Evolutionary conservation across 305 asterid species (phyloP).

Genomic region (Rubia balearica): DNA sequence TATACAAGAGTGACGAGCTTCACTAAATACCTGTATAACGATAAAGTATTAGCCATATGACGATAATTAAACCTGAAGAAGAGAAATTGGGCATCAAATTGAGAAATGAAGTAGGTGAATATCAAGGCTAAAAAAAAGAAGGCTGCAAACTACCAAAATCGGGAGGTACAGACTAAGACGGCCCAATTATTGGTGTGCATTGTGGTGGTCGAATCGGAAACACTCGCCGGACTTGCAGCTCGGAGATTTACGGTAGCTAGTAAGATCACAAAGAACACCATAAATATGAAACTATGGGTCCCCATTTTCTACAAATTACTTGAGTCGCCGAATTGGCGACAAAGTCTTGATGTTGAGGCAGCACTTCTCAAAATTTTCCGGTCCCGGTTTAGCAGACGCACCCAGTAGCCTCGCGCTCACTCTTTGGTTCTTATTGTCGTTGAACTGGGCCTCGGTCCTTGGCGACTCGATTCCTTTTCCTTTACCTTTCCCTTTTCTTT

Average conservation of each 20-base stretch:
- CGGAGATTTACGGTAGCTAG: neutral
- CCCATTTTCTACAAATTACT: slow-evolving; percentile 5
- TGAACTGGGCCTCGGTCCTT: neutral
- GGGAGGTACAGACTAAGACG: slow-evolving; percentile 90
- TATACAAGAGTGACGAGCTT: neutral
- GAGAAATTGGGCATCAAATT: neutral
- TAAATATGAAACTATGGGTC: neutral
- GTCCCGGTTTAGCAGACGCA: neutral
- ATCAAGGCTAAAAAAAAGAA: too few species aligned
- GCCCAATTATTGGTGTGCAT: slow-evolving; percentile 98
- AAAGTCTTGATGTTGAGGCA: neutral
- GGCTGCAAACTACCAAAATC: slow-evolving; percentile 57
- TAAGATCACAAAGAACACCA: neutral
- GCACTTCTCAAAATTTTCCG: neutral
- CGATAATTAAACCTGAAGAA: slow-evolving; percentile 83
- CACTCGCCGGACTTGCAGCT: slow-evolving; percentile 1
- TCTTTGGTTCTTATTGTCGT: neutral
- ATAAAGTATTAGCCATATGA: slow-evolving; percentile 93
- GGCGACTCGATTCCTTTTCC: too few species aligned
- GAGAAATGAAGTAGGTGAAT: neutral
- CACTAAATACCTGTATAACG: slow-evolving; percentile 67
- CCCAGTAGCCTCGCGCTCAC: neutral
- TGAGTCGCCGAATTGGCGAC: neutral
- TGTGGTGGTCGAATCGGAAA: slow-evolving; percentile 31
- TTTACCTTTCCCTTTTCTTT: too few species aligned